Conservation (phyloP, 1,139 yeast genomes). For the Geotrichum candidum region DNA sequence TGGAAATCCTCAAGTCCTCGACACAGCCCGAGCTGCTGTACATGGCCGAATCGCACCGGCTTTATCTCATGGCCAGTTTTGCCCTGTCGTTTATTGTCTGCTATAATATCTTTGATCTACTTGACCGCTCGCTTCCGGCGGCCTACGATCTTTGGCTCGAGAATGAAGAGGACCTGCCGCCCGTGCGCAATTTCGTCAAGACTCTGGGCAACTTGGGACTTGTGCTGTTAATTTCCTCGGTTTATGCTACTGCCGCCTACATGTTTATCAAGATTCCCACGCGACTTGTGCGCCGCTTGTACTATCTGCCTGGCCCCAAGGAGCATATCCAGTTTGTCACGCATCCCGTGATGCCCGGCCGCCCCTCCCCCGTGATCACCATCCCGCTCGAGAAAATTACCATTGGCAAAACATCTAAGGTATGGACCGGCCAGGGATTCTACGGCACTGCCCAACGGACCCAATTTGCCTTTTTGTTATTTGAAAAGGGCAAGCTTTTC, state of each 20-base stretch:
- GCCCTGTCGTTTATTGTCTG: slow-evolving; percentile 63
- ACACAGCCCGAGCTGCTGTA: slow-evolving; percentile 67
- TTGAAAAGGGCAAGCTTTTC: slow-evolving; percentile 49
- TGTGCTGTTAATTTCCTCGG: slow-evolving; percentile 40
- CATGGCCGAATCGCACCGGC: slow-evolving; percentile 76
- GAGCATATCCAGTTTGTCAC: slow-evolving; percentile 59
- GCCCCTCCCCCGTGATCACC: slow-evolving; percentile 69
- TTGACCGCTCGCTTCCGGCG: slow-evolving; percentile 54
- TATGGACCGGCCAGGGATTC: slow-evolving; percentile 82
- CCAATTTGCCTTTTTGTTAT: slow-evolving; percentile 65
- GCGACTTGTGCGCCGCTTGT: slow-evolving; percentile 64
- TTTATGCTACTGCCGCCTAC: slow-evolving; percentile 39
- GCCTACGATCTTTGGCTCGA: slow-evolving; percentile 54
- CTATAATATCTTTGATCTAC: slow-evolving; percentile 56
- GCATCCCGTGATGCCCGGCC: slow-evolving; percentile 69
- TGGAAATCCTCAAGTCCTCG: slow-evolving; percentile 52
- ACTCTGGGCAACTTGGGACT: slow-evolving; percentile 40
- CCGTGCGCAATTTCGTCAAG: slow-evolving; percentile 36
- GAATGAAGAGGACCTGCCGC: slow-evolving; percentile 42
- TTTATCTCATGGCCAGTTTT: slow-evolving; percentile 65
- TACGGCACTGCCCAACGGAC: slow-evolving; percentile 77
- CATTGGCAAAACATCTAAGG: slow-evolving; percentile 57
- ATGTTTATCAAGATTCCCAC: slow-evolving; percentile 53
- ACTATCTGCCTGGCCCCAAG: slow-evolving; percentile 57
- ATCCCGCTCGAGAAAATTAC: slow-evolving; percentile 53